Evolutionary conservation across 1,284 basidiomycete species (phyloP), one percentile per base, ranked within the genome.

Genomic region (Grifola frondosa): DNA sequence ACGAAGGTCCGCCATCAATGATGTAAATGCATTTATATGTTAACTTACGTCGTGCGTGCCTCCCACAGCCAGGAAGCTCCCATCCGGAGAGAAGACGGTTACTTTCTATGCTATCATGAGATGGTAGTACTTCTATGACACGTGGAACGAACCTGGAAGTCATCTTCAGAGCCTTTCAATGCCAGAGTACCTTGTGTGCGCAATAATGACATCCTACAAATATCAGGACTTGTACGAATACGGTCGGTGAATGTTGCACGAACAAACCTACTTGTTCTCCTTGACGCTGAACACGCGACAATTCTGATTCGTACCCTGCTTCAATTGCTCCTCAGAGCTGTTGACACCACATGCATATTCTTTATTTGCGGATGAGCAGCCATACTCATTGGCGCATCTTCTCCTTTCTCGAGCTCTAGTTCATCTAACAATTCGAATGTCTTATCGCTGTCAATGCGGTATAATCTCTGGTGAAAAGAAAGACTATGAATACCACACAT

Each of bases 351-450:
- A 94, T 2, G 87, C 75, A 96, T 57, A 29, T 70, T 67, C 42
- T 69, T 69, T 11, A 68, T 73, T 68, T 79, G 65, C 12, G 70
- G 67, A 60, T 88, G 71, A 8, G 82, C 76, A 11, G 84, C 84
- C 74, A 97, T 86, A 59, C 92, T 95, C 90, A 94, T 97, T 10
- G 94, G 93, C 7, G 88, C 88, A 65, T 97, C 94, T 61, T 94
- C 92, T 24, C 82, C 87, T 37, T 69, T 78, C 43, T 80, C 84
- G 9, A 97, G 74, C 54, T 89, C 80, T 34, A 84, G 71, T 63
- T 96, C 90, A 49, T 80, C 66, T 10, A 84, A 57, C 2, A 83
- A 69, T 32, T 80, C 70, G 16, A 96, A 64, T 16, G 69, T 70
- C 47, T 77, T 73, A 29, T 82, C 77, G 34, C 75, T 68, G 11